Evolutionary conservation across 176 grass and related monocot genomes (phyloP).

Genomic region (Musa schizocarpa): DNA sequence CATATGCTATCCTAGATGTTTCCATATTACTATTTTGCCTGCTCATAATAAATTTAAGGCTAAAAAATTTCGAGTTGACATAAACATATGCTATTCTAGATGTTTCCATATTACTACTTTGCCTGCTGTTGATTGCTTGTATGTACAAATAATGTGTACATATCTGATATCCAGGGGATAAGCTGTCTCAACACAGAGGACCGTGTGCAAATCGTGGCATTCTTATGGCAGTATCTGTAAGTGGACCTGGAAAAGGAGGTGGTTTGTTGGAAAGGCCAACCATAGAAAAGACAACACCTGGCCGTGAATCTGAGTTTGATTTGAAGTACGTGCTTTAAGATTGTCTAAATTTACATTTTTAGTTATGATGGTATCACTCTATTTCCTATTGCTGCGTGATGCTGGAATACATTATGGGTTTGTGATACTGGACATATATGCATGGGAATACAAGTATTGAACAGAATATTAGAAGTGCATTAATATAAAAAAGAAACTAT

Average conservation of each 20-base stretch:
- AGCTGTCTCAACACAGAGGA: constrained; percentile 31
- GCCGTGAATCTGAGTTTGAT: constrained; percentile 83
- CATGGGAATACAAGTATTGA: no score
- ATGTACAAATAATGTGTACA: neutral
- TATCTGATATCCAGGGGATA: constrained; percentile 42
- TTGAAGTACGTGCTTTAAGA: constrained; percentile 41
- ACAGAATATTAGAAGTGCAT: no score
- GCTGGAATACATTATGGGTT: no score
- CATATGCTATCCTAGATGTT: no score
- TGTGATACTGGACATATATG: no score
- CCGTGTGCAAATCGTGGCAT: constrained; percentile 32
- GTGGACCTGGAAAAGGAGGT: constrained; percentile 80
- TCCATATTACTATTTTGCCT: neutral
- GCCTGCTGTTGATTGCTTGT: neutral
- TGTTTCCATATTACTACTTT: neutral
- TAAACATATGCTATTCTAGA: no score
- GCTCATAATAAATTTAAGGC: neutral
- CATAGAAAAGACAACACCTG: constrained; percentile 71
- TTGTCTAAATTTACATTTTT: neutral
- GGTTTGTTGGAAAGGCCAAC: constrained; percentile 76
- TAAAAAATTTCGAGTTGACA: neutral
- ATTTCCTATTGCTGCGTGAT: neutral
- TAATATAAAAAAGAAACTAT: no score
- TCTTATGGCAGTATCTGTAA: constrained; percentile 41
- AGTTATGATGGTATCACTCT: neutral